A percentile compares a stretch with the other conserved stretches of the same genome.
Conservation (phyloP, 2,329 filamentous ascomycete genomes). For the Grosmannia clavigera region DNA sequence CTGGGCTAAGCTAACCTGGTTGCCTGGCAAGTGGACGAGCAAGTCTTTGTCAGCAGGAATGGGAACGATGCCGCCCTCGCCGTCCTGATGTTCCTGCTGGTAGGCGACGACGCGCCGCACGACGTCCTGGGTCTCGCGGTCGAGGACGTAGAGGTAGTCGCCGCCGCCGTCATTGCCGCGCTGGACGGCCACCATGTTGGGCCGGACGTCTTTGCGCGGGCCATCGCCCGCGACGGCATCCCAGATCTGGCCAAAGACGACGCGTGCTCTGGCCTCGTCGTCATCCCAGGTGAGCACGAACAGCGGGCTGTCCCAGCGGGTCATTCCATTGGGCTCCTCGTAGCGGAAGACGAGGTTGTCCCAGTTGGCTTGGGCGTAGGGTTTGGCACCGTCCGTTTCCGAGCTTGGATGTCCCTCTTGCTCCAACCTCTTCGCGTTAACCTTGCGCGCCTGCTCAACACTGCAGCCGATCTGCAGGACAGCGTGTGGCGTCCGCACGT, state of each 20-base stretch:
- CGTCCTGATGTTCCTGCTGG: slow-evolving; percentile 48
- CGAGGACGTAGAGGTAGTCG: slow-evolving; percentile 70
- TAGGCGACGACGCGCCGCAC: slow-evolving; percentile 57
- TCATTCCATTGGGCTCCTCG: slow-evolving; percentile 79
- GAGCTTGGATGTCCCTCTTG: too few relatives aligned
- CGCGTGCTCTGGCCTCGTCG: slow-evolving; percentile 41
- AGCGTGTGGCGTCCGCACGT: slow-evolving; percentile 61
- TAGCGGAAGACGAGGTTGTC: slow-evolving; percentile 73
- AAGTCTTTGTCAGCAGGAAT: slow-evolving; percentile 30
- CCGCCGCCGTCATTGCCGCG: slow-evolving; percentile 48
- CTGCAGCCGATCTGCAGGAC: slow-evolving; percentile 54
- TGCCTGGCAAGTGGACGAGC: slow-evolving; percentile 52
- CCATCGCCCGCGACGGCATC: slow-evolving; percentile 54
- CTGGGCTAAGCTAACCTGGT: slow-evolving; percentile 57
- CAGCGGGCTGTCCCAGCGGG: slow-evolving; percentile 70
- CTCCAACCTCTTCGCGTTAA: slow-evolving; percentile 49
- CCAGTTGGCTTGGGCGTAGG: slow-evolving; percentile 50
- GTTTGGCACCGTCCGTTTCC: slow-evolving; percentile 10
- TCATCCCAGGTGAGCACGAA: slow-evolving; percentile 73
- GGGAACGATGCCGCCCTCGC: slow-evolving; percentile 41
- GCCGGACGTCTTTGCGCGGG: slow-evolving; percentile 46
- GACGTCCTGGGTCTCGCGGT: slow-evolving; percentile 66
- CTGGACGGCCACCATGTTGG: slow-evolving; percentile 64
- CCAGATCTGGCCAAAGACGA: slow-evolving; percentile 58
- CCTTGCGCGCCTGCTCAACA: slow-evolving; percentile 35